Base-by-base conservation (phyloP, 108 stramenopile genomes). In the Nitzschia sp. region DNA sequence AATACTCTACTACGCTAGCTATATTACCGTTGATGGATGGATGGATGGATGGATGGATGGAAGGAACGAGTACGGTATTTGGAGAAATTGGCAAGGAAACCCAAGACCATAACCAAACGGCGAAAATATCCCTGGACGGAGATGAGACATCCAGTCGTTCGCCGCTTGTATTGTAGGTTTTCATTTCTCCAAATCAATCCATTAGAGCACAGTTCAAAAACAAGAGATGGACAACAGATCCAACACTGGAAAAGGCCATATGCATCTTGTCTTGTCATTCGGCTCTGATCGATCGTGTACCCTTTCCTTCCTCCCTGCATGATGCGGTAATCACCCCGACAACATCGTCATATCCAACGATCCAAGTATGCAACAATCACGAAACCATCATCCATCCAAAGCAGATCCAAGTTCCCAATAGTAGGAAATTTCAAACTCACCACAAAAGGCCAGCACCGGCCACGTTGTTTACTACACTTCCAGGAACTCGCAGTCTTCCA, bases 401-500 rank as follows among this genome's bases (percentile, higher is more conserved):
- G n/a, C n/a, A n/a, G n/a, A n/a, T n/a, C n/a, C n/a, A n/a, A n/a
- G n/a, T n/a, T n/a, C n/a, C n/a, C n/a, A n/a, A n/a, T n/a, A n/a
- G n/a, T n/a, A n/a, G n/a, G n/a, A n/a, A n/a, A n/a, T n/a, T n/a
- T n/a, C n/a, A 6, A 41, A 13, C 13, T 41, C 13, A 13, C 11
- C 6, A 6, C 38, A 41, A 41, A 41, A 13, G 38, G 38, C 13
- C 13, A 41, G 38, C 6, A 6, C 1, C 21, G 16, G 1, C 56
- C 56, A 33, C 17, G 19, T 26, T 31, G 23, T 23, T 41, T 45
- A 1, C 46, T 80, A 80, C 31, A 91, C 79, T 62, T 90, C 86
- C 47, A 93, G 55, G 28, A 85, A 69, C 13, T 72, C 63, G 8
- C 77, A 56, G 63, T 88, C 69, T 1, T 85, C 84, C 30, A 54